Evolutionary conservation across 1,284 basidiomycete species (phyloP).

Genomic region (Marasmius tenuissimus): DNA sequence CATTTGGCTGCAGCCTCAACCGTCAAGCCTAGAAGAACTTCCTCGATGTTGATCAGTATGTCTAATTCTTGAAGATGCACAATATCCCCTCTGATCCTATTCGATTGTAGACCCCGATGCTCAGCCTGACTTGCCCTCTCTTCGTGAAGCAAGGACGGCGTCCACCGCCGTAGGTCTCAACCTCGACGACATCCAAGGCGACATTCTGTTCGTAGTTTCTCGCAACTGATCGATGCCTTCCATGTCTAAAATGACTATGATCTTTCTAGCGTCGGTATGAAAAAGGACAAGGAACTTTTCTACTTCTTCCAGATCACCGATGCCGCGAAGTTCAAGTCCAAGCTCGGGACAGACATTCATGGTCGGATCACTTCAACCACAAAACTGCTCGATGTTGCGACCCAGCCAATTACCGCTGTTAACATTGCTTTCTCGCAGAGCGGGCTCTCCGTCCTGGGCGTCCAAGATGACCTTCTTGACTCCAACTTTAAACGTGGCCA

Average conservation of each 20-base stretch:
- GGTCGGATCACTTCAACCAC: constrained; percentile 28
- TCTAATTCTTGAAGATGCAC: not conserved
- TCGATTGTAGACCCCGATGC: constrained; percentile 7
- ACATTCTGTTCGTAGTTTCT: constrained; percentile 15
- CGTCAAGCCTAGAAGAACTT: not conserved
- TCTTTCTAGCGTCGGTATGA: constrained; percentile 26
- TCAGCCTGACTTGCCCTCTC: constrained; percentile 14
- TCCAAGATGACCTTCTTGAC: constrained; percentile 33
- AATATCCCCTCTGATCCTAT: not conserved
- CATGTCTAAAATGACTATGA: not conserved
- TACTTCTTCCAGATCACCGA: constrained; percentile 30
- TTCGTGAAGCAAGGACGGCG: constrained; percentile 7
- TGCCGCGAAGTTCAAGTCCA: constrained; percentile 21
- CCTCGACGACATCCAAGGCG: constrained; percentile 21
- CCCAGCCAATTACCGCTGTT: constrained; percentile 24
- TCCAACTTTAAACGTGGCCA: constrained; percentile 30
- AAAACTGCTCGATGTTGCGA: constrained; percentile 17
- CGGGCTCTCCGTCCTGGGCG: constrained; percentile 29
- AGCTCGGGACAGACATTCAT: constrained; percentile 27
- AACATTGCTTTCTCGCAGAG: constrained; percentile 31
- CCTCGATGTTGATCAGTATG: not conserved
- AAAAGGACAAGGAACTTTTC: constrained; percentile 28
- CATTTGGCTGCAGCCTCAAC: not conserved
- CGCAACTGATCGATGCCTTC: not conserved
- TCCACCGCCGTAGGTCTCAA: constrained; percentile 9